These are phyloP conservation scores for Suaeda aralocaspica DNA, from an alignment of 148 eudicot species.

Conservation along the genomic window DNA sequence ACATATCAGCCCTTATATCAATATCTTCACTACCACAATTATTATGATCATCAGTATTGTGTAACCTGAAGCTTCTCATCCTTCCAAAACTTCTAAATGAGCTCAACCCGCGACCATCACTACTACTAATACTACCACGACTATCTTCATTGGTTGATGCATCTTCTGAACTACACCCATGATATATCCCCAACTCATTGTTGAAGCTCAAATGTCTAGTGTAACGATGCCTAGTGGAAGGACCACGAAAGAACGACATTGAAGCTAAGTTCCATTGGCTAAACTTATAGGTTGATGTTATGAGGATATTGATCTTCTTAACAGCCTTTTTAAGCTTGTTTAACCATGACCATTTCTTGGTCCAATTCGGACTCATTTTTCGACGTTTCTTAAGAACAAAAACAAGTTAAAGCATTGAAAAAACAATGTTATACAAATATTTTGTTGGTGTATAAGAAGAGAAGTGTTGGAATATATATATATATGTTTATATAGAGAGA, in stretches of 20 bases:
- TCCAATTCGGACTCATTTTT: background rate
- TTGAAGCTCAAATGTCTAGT: constrained; percentile 30
- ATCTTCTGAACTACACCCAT: constrained; percentile 23
- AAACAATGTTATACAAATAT: too few species aligned
- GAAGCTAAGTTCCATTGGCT: constrained; percentile 25
- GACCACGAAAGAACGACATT: constrained; percentile 1
- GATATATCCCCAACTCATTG: constrained; percentile 9
- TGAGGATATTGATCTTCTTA: constrained; percentile 23
- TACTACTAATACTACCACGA: background rate
- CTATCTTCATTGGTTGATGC: background rate
- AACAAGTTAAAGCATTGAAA: too few species aligned
- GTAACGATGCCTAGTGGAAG: constrained; percentile 10
- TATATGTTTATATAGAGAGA: background rate
- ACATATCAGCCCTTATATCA: constrained; percentile 61
- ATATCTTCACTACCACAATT: constrained; percentile 35
- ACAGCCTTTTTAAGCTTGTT: constrained; percentile 26
- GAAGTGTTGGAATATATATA: constrained; percentile 12
- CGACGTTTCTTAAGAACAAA: too few species aligned
- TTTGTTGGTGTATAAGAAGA: background rate
- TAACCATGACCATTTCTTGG: constrained; percentile 22
- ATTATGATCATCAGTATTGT: constrained; percentile 3
- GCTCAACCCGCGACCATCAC: background rate
- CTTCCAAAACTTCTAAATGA: constrained; percentile 29
- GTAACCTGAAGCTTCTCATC: constrained; percentile 7
- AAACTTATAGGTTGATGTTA: constrained; percentile 14